These are phyloP conservation scores for Chlorella sp. DNA, from an alignment of 139 green algal genomes.

Conservation along the genomic window DNA sequence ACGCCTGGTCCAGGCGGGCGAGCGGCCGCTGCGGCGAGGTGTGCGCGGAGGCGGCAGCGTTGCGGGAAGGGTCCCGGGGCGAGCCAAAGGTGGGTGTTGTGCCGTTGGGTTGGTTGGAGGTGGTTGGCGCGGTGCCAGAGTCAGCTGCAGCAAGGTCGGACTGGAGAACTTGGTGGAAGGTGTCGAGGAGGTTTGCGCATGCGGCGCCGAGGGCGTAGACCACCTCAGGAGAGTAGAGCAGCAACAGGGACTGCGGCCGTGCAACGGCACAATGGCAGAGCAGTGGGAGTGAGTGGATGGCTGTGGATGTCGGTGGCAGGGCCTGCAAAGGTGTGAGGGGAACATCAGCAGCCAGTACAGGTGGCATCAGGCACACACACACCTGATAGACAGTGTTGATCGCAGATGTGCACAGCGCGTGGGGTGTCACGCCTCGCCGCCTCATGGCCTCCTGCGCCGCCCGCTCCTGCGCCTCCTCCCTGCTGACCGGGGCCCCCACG, in stretches of 20 bases:
- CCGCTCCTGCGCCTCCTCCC: no score
- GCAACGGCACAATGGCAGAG: neutral
- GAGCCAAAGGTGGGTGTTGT: no score
- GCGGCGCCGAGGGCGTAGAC: constrained; percentile 29
- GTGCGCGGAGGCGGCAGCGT: no score
- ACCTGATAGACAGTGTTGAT: constrained; percentile 16
- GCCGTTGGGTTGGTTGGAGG: no score
- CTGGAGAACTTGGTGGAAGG: neutral
- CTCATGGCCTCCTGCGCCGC: constrained; percentile 8
- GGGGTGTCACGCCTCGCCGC: constrained; percentile 8
- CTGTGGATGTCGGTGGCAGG: no score
- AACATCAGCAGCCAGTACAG: neutral
- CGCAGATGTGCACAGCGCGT: constrained; percentile 15
- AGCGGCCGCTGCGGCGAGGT: no score
- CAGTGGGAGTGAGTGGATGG: neutral
- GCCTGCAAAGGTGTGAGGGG: no score
- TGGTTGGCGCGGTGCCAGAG: no score
- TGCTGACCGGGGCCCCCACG: no score
- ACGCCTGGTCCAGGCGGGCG: no score
- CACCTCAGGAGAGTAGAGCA: constrained; percentile 39
- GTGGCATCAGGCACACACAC: neutral
- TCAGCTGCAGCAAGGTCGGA: neutral
- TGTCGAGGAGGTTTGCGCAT: constrained; percentile 33
- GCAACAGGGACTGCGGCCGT: constrained; percentile 30
- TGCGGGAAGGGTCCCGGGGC: no score